Base-by-base conservation (phyloP, 2,329 filamentous ascomycete species). In the Pezicula neosporulosa region DNA sequence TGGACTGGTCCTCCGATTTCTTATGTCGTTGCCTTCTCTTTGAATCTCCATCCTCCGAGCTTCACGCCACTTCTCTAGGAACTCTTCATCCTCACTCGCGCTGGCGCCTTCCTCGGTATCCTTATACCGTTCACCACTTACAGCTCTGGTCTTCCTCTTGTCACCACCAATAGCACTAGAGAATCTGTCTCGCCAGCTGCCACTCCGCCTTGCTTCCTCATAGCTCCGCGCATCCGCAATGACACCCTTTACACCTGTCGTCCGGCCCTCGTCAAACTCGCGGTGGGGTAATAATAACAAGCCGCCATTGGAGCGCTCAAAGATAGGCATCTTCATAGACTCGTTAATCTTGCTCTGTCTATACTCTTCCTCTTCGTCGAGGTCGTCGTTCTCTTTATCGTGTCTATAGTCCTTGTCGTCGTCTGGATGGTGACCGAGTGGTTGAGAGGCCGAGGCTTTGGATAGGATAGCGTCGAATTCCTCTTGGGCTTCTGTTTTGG, bases 21-120 rank as follows among this genome's bases (percentile, higher is more conserved):
- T 78, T 45, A 83, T 76, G 59, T 77, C 70, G 56, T 69, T 78
- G 54, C 77, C 73, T 66, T 85, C 76, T 60, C 74, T 74, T 77
- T 90, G 81, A 48, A 97, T 77, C 73, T 97, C 90, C 55, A 82
- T 78, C 66, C 93, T 75, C 52, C 94, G 79, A 49, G 82, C 84
- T 70, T 92, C 85, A 44, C 94, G 83, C 94, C 94, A 99, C 63
- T 87, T 81, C 57, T 83, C 78, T 70, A 97, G 79, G 68, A 97
- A 97, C 60, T 93, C 89, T 60, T 96, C 91, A 55, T 88, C 86
- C 42, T 67, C 68, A 54, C 72, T 70, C 38, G 33, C 65, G 60
- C 57, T 80, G 6, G 30, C 30, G 9, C 53, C 56, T 21, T 60
- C 60, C 13, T 56, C 62, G 42, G 64, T 61, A 36, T 64, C 61